Conservation (phyloP, 108 stramenopile species). For the Nitzschia sp. region DNA sequence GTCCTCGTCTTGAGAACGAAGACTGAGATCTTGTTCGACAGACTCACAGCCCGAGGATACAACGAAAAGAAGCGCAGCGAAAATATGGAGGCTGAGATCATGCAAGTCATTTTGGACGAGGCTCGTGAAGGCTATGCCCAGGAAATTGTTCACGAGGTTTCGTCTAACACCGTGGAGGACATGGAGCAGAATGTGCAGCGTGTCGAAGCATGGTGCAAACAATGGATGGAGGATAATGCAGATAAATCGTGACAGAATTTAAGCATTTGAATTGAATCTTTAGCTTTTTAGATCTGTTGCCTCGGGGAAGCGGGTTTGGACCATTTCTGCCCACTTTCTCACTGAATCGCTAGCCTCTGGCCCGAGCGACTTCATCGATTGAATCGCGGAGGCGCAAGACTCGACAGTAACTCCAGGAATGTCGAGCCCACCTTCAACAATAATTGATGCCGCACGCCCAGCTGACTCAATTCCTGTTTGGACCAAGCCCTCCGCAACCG, state of each 20-base stretch:
- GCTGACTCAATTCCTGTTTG: slow-evolving; percentile 23
- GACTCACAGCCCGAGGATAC: slow-evolving; percentile 86
- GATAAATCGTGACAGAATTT: background rate
- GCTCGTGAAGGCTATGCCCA: slow-evolving; percentile 84
- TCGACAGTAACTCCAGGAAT: slow-evolving; percentile 50
- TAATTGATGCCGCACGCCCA: slow-evolving; percentile 18
- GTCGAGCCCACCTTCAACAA: slow-evolving; percentile 55
- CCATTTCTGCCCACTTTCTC: slow-evolving; percentile 35
- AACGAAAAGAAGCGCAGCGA: slow-evolving; percentile 84
- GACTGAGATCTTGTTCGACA: slow-evolving; percentile 90
- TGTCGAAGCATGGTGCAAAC: slow-evolving; percentile 66
- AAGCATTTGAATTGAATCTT: background rate
- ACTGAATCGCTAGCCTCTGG: slow-evolving; percentile 24
- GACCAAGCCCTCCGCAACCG: slow-evolving; percentile 69
- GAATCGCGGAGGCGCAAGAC: slow-evolving; percentile 53
- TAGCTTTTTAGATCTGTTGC: slow-evolving; percentile 13
- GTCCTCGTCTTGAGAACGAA: slow-evolving; percentile 83
- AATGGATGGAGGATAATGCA: slow-evolving; percentile 73
- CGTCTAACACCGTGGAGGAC: slow-evolving; percentile 81
- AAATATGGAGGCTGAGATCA: slow-evolving; percentile 94
- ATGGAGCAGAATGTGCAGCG: slow-evolving; percentile 79
- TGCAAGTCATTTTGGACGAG: slow-evolving; percentile 93
- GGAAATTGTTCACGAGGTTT: slow-evolving; percentile 90
- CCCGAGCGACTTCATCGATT: slow-evolving; percentile 41
- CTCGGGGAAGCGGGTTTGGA: slow-evolving; percentile 41